Base-by-base conservation (phyloP, 108 stramenopile genomes). In the Halocafeteria seosinensis region DNA sequence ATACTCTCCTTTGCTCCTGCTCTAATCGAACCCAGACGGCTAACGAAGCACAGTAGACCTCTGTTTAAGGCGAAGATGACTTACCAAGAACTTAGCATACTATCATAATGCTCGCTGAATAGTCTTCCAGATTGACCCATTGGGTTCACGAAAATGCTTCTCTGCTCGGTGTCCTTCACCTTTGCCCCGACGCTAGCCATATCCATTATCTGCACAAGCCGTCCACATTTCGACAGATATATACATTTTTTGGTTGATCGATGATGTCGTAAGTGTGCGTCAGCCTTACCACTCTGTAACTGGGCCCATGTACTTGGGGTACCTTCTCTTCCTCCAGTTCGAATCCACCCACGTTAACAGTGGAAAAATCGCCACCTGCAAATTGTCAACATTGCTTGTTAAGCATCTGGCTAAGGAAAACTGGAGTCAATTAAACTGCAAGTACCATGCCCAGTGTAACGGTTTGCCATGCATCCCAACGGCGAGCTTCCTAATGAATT, bases 51-150 rank as follows among this genome's bases (percentile, higher is more conserved):
- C n/a, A n/a, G n/a, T n/a, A n/a, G n/a, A n/a, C n/a, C n/a, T n/a
- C n/a, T n/a, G n/a, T n/a, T n/a, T n/a, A n/a, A n/a, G n/a, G n/a
- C n/a, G n/a, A n/a, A n/a, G n/a, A n/a, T n/a, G n/a, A n/a, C n/a
- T n/a, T n/a, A 47, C 66, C 66, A 67, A 3, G 34, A 23, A 3
- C 3, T 0, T 2, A 61, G 30, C 66, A 67, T 24, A 42, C 33
- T 26, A 42, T 62, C 61, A 38, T 61, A 67, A 6, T 62, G 61
- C 12, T 11, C 28, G 21, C 50, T 52, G 3, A 67, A 38, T 0
- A 24, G 6, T 26, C 33, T 58, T 17, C 66, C 66, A 28, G 25
- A 33, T 47, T 67, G 66, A 6, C 66, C 66, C n/a, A 67, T 21
- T 25, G 59, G 63, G 36, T 67, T 67, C 26, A 67, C 36, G 52